A percentile compares a stretch with the other conserved stretches of the same genome.
Evolutionary conservation across 2,329 filamentous ascomycete genomes (phyloP).

Genomic region (Aspergillus niger): DNA sequence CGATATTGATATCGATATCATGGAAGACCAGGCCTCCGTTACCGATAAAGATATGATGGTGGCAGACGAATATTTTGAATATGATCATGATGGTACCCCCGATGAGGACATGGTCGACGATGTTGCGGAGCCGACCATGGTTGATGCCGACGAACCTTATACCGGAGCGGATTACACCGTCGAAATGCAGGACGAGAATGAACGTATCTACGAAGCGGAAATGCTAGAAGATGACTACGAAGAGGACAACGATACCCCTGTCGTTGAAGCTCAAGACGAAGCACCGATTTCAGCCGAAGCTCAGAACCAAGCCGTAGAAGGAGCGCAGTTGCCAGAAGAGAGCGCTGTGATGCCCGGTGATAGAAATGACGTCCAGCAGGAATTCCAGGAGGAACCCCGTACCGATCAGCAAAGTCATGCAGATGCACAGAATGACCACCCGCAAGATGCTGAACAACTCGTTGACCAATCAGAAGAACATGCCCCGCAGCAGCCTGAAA

Average conservation of each 20-base stretch:
- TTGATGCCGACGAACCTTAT: slow-evolving; percentile 37
- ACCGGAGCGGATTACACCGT: slow-evolving; percentile 30
- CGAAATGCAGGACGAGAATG: slow-evolving; percentile 33
- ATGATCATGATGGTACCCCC: slow-evolving; percentile 32
- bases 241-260: slow-evolving; percentile 36
- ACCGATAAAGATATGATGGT: slow-evolving; percentile 54
- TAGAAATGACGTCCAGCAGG: background rate
- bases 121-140: slow-evolving; percentile 42
- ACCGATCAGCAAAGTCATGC: slow-evolving; percentile 9
- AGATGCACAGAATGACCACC: background rate
- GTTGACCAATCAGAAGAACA: slow-evolving; percentile 14
- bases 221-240: slow-evolving; percentile 45
- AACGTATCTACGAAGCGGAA: slow-evolving; percentile 40
- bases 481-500: slow-evolving; percentile 11
- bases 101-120: slow-evolving; percentile 54
- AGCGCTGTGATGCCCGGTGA: slow-evolving; percentile 2
- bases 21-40: slow-evolving; percentile 59
- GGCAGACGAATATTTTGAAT: slow-evolving; percentile 40
- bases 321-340: background rate
- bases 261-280: slow-evolving; percentile 25
- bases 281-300: slow-evolving; percentile 5
- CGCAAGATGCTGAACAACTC: slow-evolving; percentile 6
- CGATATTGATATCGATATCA: slow-evolving; percentile 61
- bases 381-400: background rate
- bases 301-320: slow-evolving; percentile 9